Conservation (phyloP, 768 basidiomycete species). For the Phlebiopsis gigantea region DNA sequence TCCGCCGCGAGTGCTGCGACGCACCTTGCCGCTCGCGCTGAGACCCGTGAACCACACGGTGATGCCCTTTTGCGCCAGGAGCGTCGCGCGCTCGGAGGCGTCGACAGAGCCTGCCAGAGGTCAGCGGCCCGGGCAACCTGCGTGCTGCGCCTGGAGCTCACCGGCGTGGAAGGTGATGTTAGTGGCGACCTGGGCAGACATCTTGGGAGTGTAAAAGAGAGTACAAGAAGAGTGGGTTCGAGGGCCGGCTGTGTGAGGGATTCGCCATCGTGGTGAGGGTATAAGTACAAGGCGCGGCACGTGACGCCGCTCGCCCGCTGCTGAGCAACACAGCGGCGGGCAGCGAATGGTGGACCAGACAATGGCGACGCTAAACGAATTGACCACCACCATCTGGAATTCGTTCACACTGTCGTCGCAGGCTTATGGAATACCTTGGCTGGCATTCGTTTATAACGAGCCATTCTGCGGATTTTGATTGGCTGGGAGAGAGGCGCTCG, state of each 20-base stretch:
- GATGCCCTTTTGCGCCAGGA: conserved; percentile 77
- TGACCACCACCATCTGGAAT: neutral
- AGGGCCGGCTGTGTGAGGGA: neutral
- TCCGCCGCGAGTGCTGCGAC: conserved; percentile 7
- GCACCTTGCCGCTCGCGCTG: conserved; percentile 92
- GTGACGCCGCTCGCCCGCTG: conserved; percentile 9
- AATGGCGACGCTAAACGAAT: neutral
- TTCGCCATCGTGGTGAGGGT: conserved; percentile 15
- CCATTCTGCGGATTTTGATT: neutral
- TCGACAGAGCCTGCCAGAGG: neutral
- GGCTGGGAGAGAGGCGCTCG: neutral
- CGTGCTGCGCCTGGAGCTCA: conserved; percentile 24
- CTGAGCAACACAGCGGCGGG: neutral
- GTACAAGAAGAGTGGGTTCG: neutral
- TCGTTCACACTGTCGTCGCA: too few relatives aligned
- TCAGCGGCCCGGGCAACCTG: neutral
- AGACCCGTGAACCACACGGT: conserved; percentile 98
- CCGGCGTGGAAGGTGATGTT: conserved; percentile 66
- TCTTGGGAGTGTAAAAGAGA: neutral
- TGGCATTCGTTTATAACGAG: neutral
- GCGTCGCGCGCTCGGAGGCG: conserved; percentile 63
- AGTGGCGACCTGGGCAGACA: conserved; percentile 28
- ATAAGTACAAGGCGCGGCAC: conserved; percentile 20
- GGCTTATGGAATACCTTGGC: neutral
- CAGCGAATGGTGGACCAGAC: neutral